Percentiles rank a stretch among this genome's conserved stretches.
Evolutionary conservation across 2,329 filamentous ascomycete genomes (phyloP).

Genomic region (Diaporthe sp.): DNA sequence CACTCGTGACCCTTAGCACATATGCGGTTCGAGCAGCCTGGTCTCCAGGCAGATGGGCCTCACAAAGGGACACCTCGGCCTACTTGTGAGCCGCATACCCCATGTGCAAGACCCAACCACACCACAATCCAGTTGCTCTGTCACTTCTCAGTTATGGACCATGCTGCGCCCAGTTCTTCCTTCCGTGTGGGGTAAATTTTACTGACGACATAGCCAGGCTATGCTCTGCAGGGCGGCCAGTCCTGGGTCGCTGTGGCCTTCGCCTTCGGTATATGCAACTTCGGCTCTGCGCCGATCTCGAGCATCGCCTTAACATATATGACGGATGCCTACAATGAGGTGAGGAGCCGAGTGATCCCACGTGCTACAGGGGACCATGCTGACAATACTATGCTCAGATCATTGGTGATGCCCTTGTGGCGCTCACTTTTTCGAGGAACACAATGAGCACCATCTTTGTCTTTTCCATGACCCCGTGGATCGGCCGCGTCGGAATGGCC

Average conservation of each 20-base stretch:
- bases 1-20: not conserved
- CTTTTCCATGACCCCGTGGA: constrained; percentile 41
- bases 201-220: constrained; percentile 17
- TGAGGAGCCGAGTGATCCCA: not conserved
- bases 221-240: constrained; percentile 40
- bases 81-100: not conserved
- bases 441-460: constrained; percentile 41
- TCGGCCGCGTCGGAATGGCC: constrained; percentile 37
- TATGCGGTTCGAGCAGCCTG: not conserved
- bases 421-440: constrained; percentile 41
- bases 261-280: constrained; percentile 37
- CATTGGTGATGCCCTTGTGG: constrained; percentile 40
- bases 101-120: not conserved
- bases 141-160: not conserved
- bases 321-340: constrained; percentile 42
- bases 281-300: constrained; percentile 38
- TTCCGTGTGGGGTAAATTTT: not conserved
- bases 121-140: not conserved
- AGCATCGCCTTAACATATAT: constrained; percentile 40
- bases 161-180: not conserved
- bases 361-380: not conserved
- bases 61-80: not conserved
- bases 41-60: not conserved
- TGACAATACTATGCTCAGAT: constrained; percentile 23
- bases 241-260: constrained; percentile 39